Conservation (phyloP, 2,329 filamentous ascomycete species). For the Didymellaceae sp. region DNA sequence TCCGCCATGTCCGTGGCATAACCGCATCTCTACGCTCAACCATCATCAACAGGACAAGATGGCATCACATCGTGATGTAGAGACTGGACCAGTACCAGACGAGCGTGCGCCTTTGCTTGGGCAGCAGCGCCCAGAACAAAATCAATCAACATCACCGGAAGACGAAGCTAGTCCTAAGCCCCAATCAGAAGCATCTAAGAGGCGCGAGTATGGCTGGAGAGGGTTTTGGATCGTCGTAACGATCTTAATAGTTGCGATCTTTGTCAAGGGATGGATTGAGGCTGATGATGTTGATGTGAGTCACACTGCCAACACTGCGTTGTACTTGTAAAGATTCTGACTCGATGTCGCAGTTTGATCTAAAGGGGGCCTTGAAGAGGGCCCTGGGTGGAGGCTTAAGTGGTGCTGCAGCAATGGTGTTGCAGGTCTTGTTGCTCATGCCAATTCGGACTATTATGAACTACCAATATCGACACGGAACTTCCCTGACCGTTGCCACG, state of each 20-base stretch:
- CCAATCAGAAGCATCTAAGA: constrained; percentile 18
- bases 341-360: constrained; percentile 26
- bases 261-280: constrained; percentile 38
- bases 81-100: constrained; percentile 10
- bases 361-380: constrained; percentile 34
- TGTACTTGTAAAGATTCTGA: neutral
- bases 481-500: constrained; percentile 31
- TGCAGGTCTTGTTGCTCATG: constrained; percentile 40
- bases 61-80: constrained; percentile 20
- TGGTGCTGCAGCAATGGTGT: constrained; percentile 39
- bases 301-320: neutral
- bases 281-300: constrained; percentile 37
- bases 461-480: constrained; percentile 41
- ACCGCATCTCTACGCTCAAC: neutral
- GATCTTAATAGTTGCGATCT: constrained; percentile 24
- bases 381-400: constrained; percentile 39
- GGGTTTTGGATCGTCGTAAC: constrained; percentile 19
- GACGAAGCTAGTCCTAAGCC: constrained; percentile 19
- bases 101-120: constrained; percentile 35
- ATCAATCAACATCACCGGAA: constrained; percentile 1
- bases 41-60: constrained; percentile 12
- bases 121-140: constrained; percentile 9
- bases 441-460: constrained; percentile 42
- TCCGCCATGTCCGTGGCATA: neutral
- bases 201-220: constrained; percentile 30